Base-by-base conservation (phyloP, 23 red algal genomes). In the Agarophyton chilense region DNA sequence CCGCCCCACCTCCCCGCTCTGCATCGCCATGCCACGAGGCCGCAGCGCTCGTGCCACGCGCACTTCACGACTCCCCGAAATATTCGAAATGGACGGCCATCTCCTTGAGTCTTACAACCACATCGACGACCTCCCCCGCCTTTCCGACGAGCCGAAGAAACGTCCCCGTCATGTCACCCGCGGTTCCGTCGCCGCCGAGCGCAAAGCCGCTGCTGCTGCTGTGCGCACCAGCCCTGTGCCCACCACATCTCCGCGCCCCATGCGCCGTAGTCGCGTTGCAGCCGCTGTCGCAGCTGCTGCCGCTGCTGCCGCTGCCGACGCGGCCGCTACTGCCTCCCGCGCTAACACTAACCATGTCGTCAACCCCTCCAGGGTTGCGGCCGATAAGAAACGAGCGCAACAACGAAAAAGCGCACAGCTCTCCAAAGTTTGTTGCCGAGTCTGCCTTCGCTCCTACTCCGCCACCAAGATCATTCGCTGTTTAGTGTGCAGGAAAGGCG, bases 91-190 rank as follows among this genome's bases (percentile, higher is more conserved):
- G 74, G 42, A 79, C 9, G 74, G 74, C 52, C 24, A 25, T 3
- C 46, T 79, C 7, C 35, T 79, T 32, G 74, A 79, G 45, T 22
- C 74, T 10, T 79, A 79, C 74, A 39, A 57, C 52, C 74, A 79
- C 74, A 79, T 79, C 24, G 74, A 79, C 22, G 74, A 79, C 52
- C 29, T 79, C 21, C 74, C 74, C 14, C 49, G 49, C 32, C 52
- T 79, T 6, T 79, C 74, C 25, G 33, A 13, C 43, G 74, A 55
- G 25, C 74, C 74, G 25, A 52, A 57, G 46, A 79, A 79, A 45
- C 74, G 74, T 26, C 74, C 74, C 6, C 74, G 74, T 29, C 74
- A 79, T 14, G 52, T 79, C 74, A 79, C 74, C 52, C 49, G 46
- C 28, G 74, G 74, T 10, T 36, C 74, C 40, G 29, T 57, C 32